phyloP scores from a whole-genome alignment of 2,329 filamentous ascomycete species.

The Colletotrichum viniferum region DNA sequence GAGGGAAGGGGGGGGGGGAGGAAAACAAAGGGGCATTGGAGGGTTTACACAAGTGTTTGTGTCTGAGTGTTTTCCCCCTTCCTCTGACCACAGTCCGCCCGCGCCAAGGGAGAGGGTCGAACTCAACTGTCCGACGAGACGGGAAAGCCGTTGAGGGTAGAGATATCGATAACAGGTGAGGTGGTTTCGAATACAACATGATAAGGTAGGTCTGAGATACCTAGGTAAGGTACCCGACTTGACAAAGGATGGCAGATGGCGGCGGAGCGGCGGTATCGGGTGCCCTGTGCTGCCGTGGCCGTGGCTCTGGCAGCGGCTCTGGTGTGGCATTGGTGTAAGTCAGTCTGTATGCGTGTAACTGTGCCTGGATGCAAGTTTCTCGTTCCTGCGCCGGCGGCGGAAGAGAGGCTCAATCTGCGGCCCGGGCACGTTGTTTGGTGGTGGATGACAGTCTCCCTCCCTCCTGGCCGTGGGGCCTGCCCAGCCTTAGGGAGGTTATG shows the following conservation, averaged over 20 bases:
- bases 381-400: constrained; percentile 14
- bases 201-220: neutral
- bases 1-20: neutral
- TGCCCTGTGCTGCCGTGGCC: neutral
- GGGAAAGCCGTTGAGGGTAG: neutral
- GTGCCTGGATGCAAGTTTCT: constrained; percentile 1
- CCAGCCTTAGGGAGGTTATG: neutral
- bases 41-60: neutral
- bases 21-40: neutral
- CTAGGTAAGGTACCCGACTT: neutral
- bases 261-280: neutral
- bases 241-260: constrained; percentile 7
- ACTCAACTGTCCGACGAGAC: constrained; percentile 1
- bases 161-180: neutral
- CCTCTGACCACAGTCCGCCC: neutral
- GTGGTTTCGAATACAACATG: constrained; percentile 10
- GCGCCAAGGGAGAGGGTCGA: constrained; percentile 3
- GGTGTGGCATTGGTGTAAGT: neutral
- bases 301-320: neutral
- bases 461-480: neutral
- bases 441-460: neutral
- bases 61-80: neutral
- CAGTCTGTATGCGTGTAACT: neutral
- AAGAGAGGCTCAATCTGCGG: constrained; percentile 10
- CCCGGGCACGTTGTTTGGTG: constrained; percentile 19